Evolutionary conservation across 2,329 filamentous ascomycete genomes (phyloP), one percentile per base, ranked within the genome.

Genomic region (Aureobasidium leucospermi): DNA sequence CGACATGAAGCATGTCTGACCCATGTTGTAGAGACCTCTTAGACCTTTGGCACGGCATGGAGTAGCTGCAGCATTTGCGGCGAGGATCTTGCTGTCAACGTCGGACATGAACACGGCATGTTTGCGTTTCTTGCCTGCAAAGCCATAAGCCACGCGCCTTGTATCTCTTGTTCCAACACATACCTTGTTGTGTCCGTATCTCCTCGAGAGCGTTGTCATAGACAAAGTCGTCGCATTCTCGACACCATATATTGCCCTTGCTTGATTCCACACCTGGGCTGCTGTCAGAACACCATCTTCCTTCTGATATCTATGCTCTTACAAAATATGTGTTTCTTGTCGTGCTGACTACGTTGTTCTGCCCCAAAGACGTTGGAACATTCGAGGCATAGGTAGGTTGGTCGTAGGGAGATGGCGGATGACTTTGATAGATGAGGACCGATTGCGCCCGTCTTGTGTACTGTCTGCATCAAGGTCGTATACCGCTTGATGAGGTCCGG

Each of bases 1-100:
- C 67, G 94, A 96, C 81, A 97, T 93, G 74, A 96, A 99, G 77
- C 93, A 99, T 10, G 94, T 97, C 61, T 95, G 91, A n/a, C 93
- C 94, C 71, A 96, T 93, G 69, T 97, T 99, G 74, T 96, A 96
- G 62, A 99, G 87, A 34, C 93, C 93, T 38, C 94, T 85, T 41
- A 96, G 83, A 9, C 94, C 93, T 65, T 88, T 91, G 16, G 90
- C 91, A 60, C 89, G 85, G 70, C 93, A 96, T 11, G 90, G 88
- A 6, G 89, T 86, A 60, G 85, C 83, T 31, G 83, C 86, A 11
- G 91, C 92, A 69, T 96, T 95, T 62, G 80, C 80, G 42, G 85
- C 82, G 64, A 96, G 87, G 67, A 89, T 91, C 60, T 90, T 85
- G 53, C 76, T 61, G 67, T 87, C 84, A 32, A 87, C 78, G 64